Evolutionary conservation across 768 basidiomycete genomes (phyloP).

Genomic region (Austroboletus festivus): DNA sequence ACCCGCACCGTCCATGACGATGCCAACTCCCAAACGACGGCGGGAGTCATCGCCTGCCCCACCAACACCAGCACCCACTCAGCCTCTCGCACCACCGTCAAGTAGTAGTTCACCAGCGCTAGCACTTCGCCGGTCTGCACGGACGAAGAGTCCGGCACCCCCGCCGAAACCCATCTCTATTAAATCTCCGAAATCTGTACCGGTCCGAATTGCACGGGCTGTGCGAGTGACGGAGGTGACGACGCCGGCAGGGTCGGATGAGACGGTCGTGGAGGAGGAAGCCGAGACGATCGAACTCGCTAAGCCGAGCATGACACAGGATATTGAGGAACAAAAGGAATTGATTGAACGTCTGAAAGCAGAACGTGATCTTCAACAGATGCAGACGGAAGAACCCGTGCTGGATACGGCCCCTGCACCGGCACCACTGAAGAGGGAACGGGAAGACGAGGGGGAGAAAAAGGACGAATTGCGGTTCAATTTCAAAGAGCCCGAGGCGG

Average conservation of each 20-base stretch:
- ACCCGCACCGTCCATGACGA: conserved; percentile 36
- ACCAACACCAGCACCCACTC: too few relatives aligned
- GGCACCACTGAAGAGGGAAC: conserved; percentile 44
- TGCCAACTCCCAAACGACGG: conserved; percentile 59
- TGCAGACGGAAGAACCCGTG: conserved; percentile 19
- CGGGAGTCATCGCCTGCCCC: conserved; percentile 52
- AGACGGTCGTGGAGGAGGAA: conserved; percentile 66
- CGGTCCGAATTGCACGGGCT: conserved; percentile 17
- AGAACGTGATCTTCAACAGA: conserved; percentile 43
- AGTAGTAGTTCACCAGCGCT: conserved; percentile 37
- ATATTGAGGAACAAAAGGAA: conserved; percentile 74
- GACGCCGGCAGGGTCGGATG: conserved; percentile 56
- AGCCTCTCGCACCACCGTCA: conserved; percentile 16
- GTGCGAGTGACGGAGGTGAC: conserved; percentile 33
- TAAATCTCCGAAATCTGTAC: conserved; percentile 33
- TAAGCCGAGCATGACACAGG: conserved; percentile 61
- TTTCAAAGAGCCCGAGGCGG: conserved; percentile 66
- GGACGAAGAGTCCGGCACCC: conserved; percentile 43
- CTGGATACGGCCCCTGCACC: conserved; percentile 20
- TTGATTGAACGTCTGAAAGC: conserved; percentile 72
- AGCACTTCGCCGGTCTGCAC: conserved; percentile 42
- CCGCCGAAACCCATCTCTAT: conserved; percentile 26
- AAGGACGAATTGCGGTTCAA: conserved; percentile 53
- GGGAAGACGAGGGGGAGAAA: conserved; percentile 42
- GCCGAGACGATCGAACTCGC: conserved; percentile 54